phyloP scores from a whole-genome alignment of 257 asterid species.

The Salvia hispanica region DNA sequence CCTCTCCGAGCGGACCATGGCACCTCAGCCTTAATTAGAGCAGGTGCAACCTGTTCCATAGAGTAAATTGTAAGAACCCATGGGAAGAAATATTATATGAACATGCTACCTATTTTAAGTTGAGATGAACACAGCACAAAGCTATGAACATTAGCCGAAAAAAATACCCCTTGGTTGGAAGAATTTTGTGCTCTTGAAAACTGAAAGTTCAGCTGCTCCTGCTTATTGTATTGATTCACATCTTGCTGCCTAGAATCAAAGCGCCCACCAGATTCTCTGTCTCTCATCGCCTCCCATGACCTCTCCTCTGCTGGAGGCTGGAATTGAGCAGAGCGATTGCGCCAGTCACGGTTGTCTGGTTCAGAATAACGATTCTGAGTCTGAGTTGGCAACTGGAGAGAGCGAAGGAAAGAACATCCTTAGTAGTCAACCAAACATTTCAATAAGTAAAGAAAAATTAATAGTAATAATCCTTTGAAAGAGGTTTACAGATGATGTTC shows the following conservation, averaged over 20 bases:
- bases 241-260: conserved; percentile 55
- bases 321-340: conserved; percentile 49
- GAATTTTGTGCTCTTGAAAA: conserved; percentile 55
- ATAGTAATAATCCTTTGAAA: conserved; percentile 3
- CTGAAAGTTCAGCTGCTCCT: conserved; percentile 46
- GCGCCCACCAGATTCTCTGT: conserved; percentile 53
- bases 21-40: conserved; percentile 82
- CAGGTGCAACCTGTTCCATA: conserved; percentile 64
- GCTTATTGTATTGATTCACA: conserved; percentile 51
- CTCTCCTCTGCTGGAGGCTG: conserved; percentile 51
- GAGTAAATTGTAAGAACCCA: conserved; percentile 16
- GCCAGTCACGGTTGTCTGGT: conserved; percentile 67
- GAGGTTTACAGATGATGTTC: not conserved
- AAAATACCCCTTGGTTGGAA: conserved; percentile 61
- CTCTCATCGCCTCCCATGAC: conserved; percentile 53
- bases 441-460: conserved; percentile 2
- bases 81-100: not conserved
- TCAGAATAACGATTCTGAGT: conserved; percentile 66
- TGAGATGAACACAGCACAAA: conserved; percentile 12
- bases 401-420: not conserved
- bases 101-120: not conserved
- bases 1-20: conserved; percentile 96
- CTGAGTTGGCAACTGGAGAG: conserved; percentile 34
- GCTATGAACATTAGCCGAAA: conserved; percentile 17
- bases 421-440: not conserved